phyloP scores from a whole-genome alignment of 305 asterid genomes.

The Solanum aculeatissimum region DNA sequence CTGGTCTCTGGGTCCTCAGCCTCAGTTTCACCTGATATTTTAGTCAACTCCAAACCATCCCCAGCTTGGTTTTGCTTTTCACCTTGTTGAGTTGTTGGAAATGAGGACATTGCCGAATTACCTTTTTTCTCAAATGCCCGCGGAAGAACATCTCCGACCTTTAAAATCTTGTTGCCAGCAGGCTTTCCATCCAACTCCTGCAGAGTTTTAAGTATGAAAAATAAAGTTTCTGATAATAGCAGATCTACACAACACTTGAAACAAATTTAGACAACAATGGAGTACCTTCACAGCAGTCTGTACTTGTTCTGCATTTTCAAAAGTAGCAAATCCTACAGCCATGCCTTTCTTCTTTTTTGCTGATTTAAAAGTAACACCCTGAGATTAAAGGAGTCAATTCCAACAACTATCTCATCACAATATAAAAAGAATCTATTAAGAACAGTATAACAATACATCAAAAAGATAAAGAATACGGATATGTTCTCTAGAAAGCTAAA shows the following conservation, averaged over 20 bases:
- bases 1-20: slow-evolving; percentile 22
- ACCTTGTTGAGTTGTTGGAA: slow-evolving; percentile 1
- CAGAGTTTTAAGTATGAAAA: slow-evolving; percentile 12
- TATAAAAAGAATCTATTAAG: neutral
- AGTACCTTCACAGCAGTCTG: slow-evolving; percentile 47
- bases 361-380: slow-evolving; percentile 58
- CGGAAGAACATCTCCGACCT: slow-evolving; percentile 60
- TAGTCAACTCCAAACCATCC: slow-evolving; percentile 8
- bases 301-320: slow-evolving; percentile 52
- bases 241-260: neutral
- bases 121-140: slow-evolving; percentile 60
- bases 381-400: slow-evolving; percentile 4
- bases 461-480: neutral
- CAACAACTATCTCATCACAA: neutral
- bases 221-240: neutral
- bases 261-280: neutral
- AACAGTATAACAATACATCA: neutral
- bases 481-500: neutral
- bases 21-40: slow-evolving; percentile 14
- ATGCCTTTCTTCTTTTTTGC: slow-evolving; percentile 94
- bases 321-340: slow-evolving; percentile 78
- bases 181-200: slow-evolving; percentile 76
- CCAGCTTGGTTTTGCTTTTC: slow-evolving; percentile 14
- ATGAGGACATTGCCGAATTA: slow-evolving; percentile 15
- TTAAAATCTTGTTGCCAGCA: slow-evolving; percentile 62